A percentile compares a stretch with the other conserved stretches of the same genome.
Evolutionary conservation across 768 basidiomycete genomes (phyloP).

Genomic region (Exidia glandulosa): DNA sequence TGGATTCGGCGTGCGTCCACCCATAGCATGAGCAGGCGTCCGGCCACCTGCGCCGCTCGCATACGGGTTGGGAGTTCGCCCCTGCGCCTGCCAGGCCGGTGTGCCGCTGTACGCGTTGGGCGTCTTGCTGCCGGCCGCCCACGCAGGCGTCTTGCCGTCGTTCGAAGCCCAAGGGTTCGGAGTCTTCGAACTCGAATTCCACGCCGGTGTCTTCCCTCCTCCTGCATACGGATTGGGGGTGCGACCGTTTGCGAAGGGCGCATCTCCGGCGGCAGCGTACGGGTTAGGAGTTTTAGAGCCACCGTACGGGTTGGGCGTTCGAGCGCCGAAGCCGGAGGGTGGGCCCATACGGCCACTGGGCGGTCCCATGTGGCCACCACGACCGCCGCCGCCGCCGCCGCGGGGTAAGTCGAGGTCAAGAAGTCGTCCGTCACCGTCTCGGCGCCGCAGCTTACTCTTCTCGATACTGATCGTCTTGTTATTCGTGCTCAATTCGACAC

Average conservation of each 20-base stretch:
- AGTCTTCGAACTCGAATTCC: conserved; percentile 12
- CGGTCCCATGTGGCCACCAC: neutral
- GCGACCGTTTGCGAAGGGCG: neutral
- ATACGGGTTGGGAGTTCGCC: conserved; percentile 66
- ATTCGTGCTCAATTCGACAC: conserved; percentile 83
- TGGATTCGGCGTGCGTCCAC: conserved; percentile 45
- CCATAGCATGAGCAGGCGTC: conserved; percentile 32
- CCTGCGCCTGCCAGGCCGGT: conserved; percentile 20
- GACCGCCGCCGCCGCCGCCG: conserved; percentile 21
- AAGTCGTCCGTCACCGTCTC: conserved; percentile 54
- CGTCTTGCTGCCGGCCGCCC: conserved; percentile 15
- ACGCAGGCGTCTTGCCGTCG: conserved; percentile 11
- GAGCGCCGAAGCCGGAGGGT: conserved; percentile 21
- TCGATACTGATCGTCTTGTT: conserved; percentile 85
- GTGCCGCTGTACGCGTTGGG: conserved; percentile 43
- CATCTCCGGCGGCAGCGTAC: neutral
- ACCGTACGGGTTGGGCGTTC: conserved; percentile 43
- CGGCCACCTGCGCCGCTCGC: conserved; percentile 21
- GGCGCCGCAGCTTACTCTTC: conserved; percentile 62
- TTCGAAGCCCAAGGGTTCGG: conserved; percentile 17
- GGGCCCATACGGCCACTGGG: conserved; percentile 22
- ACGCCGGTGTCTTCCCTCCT: neutral
- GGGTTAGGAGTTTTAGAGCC: conserved; percentile 9
- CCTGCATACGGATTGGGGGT: too few species aligned
- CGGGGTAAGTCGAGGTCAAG: conserved; percentile 26